These are phyloP conservation scores for Tylopilus subfusipes DNA, from an alignment of 768 basidiomycete species.

Conservation along the genomic window DNA sequence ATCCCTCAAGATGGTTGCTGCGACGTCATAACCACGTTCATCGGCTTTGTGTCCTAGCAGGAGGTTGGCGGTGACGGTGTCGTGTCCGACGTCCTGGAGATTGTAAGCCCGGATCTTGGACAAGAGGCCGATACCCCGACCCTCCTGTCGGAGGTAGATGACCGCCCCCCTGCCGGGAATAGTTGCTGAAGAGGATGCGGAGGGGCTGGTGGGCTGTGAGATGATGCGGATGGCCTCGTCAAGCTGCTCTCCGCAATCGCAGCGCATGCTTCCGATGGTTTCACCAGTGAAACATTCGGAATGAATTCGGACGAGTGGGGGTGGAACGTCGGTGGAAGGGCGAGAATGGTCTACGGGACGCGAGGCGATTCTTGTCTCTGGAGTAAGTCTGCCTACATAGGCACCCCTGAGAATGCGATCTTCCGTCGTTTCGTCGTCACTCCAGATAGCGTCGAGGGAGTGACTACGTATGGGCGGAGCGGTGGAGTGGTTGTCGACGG, in stretches of 20 bases:
- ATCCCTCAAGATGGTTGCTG: slow-evolving; percentile 85
- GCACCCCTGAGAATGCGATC: slow-evolving; percentile 93
- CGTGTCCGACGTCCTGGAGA: slow-evolving; percentile 94
- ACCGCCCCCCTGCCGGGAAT: slow-evolving; percentile 89
- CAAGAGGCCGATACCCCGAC: slow-evolving; percentile 91
- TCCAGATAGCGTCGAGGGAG: slow-evolving; percentile 83
- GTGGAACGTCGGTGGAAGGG: slow-evolving; percentile 40
- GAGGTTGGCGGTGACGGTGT: slow-evolving; percentile 97
- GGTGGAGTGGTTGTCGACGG: slow-evolving; percentile 35
- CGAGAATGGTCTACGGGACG: slow-evolving; percentile 24
- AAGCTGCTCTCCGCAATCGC: slow-evolving; percentile 97
- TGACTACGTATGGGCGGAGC: slow-evolving; percentile 71
- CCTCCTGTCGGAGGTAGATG: slow-evolving; percentile 95
- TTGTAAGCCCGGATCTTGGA: slow-evolving; percentile 98
- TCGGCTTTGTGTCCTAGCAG: slow-evolving; percentile 94
- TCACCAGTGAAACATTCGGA: slow-evolving; percentile 99
- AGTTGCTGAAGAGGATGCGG: slow-evolving; percentile 33
- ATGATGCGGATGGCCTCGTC: slow-evolving; percentile 96
- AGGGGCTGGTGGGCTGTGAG: slow-evolving; percentile 59
- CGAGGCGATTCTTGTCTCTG: slow-evolving; percentile 47
- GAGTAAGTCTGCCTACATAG: slow-evolving; percentile 80
- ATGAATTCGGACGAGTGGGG: slow-evolving; percentile 91
- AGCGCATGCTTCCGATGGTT: slow-evolving; percentile 96
- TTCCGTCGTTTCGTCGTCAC: slow-evolving; percentile 81
- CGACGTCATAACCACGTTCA: slow-evolving; percentile 89